Evolutionary conservation across 768 basidiomycete genomes (phyloP), one percentile per base, ranked within the genome.

Genomic region (Tulasnella sp.): DNA sequence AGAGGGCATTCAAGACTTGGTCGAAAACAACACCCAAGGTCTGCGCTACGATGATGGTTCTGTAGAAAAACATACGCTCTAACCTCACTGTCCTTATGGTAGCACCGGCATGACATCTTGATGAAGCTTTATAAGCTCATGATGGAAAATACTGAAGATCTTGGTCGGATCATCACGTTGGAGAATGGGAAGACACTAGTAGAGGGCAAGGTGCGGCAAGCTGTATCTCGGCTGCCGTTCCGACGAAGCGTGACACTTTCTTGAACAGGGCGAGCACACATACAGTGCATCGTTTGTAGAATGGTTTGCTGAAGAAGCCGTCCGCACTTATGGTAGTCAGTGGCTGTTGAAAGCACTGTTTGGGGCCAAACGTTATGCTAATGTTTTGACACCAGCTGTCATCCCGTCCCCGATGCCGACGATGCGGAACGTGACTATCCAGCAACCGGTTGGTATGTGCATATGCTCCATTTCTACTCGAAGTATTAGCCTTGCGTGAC

Each of bases 161-260:
- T 99, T 38, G 81, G 82, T 2, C 80, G 86, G 45, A 80, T 99
- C 60, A 89, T 96, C 64, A 93, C 91, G 4, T 72, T 92, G 61
- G 96, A 99, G 74, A 99, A 99, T 67, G 96, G 96, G 34, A 99
- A 98, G 73, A 78, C 92, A 7, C 73, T 96, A 45, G 73, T 75
- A 0, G 92, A 97, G 64, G 87, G 80, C 34, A 86, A 87, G 79
- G 87, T 86, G 62, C 11, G 56, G 45, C 10, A 17, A 30, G 17
- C 61, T 42, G 43, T 53, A 43, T 27, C 49, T 49, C 56, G 27
- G 44, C 34, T 10, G 45, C 34, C 2, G 49, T 44, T 24, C 31
- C 45, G 27, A 41, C 22, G 9, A 15, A n/a, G 60, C 25, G 19
- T n/a, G 11, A n/a, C 52, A 43, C 27, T 41, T 49, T 12, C 64